These are phyloP conservation scores for Malassezia arunalokei DNA, from an alignment of 1,284 basidiomycete genomes.

Conservation along the genomic window DNA sequence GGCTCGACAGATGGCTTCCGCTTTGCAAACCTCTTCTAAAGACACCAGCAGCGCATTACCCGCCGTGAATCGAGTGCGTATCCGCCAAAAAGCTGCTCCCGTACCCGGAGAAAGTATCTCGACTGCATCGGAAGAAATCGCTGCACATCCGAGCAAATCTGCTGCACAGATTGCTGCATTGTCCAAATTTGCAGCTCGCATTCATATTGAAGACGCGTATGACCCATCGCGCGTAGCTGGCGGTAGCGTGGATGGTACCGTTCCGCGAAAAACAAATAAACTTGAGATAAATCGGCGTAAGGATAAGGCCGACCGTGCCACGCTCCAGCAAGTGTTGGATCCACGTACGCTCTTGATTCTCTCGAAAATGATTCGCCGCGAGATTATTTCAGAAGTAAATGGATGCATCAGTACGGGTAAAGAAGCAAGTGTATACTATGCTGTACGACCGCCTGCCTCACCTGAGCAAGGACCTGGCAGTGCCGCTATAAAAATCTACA, in stretches of 20 bases:
- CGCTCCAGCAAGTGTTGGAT: slow-evolving; percentile 42
- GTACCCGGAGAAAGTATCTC: slow-evolving; percentile 1
- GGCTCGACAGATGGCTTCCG: slow-evolving; percentile 32
- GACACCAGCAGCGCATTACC: slow-evolving; percentile 12
- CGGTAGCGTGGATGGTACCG: slow-evolving; percentile 30
- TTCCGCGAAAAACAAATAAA: slow-evolving; percentile 38
- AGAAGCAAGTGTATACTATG: slow-evolving; percentile 45
- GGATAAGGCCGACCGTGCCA: slow-evolving; percentile 44
- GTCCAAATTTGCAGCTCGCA: slow-evolving; percentile 31
- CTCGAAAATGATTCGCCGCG: slow-evolving; percentile 42
- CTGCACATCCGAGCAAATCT: slow-evolving; percentile 18
- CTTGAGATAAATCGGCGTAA: slow-evolving; percentile 28
- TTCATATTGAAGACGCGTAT: slow-evolving; percentile 31
- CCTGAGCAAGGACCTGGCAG: slow-evolving; percentile 15
- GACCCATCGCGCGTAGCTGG: slow-evolving; percentile 37
- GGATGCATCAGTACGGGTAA: slow-evolving; percentile 42
- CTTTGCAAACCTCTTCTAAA: slow-evolving; percentile 15
- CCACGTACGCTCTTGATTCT: slow-evolving; percentile 42
- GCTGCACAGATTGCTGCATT: slow-evolving; percentile 35
- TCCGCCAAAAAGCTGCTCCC: neutral
- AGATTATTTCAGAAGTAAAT: slow-evolving; percentile 31
- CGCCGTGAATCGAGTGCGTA: slow-evolving; percentile 25
- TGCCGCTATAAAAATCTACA: slow-evolving; percentile 80
- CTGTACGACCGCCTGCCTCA: slow-evolving; percentile 20
- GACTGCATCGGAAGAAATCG: neutral